phyloP scores from a whole-genome alignment of 2,329 filamentous ascomycete genomes.

The Metarhizium humberi region DNA sequence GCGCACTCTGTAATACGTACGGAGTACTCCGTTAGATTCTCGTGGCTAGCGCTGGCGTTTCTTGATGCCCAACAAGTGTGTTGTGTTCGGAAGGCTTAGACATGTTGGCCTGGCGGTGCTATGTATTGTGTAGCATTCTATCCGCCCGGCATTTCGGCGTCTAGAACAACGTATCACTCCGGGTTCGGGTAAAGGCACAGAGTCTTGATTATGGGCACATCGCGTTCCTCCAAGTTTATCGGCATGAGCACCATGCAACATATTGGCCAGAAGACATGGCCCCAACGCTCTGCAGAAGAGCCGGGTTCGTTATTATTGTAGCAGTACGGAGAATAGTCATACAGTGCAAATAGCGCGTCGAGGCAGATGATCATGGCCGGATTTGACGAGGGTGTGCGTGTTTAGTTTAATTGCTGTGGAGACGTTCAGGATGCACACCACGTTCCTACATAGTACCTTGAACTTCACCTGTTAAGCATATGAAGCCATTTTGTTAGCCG shows the following conservation, averaged over 20 bases:
- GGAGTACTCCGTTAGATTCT: neutral
- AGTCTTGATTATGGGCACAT: too few species aligned
- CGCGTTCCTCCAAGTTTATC: too few species aligned
- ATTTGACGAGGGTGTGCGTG: constrained; percentile 1
- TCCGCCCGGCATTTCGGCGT: neutral
- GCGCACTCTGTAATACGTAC: neutral
- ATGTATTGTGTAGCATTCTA: neutral
- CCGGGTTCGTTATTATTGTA: too few species aligned
- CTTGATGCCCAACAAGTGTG: too few species aligned
- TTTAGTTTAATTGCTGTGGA: constrained; percentile 9
- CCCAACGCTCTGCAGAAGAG: too few species aligned
- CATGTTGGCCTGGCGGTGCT: neutral
- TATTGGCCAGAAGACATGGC: too few species aligned
- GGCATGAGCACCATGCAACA: too few species aligned
- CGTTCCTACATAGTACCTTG: neutral
- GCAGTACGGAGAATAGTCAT: neutral
- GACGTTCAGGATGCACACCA: constrained; percentile 3
- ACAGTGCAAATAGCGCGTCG: neutral
- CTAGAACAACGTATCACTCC: neutral
- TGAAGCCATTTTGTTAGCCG: neutral
- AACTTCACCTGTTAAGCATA: neutral
- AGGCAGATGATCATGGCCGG: neutral
- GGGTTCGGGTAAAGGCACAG: too few species aligned
- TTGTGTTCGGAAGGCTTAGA: too few species aligned
- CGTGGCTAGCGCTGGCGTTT: too few species aligned